Conservation (phyloP, 2,329 filamentous ascomycete species). For the Coniochaeta sp. region DNA sequence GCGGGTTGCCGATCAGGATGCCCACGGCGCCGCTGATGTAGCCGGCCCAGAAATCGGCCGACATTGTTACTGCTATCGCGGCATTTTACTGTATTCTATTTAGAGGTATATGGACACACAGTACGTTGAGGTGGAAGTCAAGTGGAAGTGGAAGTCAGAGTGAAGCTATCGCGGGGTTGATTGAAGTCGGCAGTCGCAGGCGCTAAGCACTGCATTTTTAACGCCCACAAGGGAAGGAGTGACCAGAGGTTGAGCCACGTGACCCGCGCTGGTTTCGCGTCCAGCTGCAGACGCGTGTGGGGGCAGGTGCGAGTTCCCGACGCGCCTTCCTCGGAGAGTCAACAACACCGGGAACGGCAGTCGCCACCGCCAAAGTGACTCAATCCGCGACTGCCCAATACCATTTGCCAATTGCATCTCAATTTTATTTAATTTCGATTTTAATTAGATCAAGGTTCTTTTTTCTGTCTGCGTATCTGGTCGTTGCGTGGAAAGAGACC, state of each 20-base stretch:
- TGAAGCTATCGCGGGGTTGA: not conserved
- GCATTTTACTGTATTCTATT: not conserved
- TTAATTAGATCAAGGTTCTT: too few species aligned
- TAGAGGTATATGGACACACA: not conserved
- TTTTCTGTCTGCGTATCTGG: not conserved
- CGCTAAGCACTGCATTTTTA: not conserved
- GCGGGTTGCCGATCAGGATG: slow-evolving; percentile 82
- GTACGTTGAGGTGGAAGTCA: not conserved
- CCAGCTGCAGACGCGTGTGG: not conserved
- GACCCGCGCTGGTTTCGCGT: not conserved
- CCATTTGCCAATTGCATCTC: not conserved
- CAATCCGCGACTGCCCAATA: too few species aligned
- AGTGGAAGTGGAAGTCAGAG: too few species aligned
- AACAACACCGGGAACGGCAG: not conserved
- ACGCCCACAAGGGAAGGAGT: not conserved
- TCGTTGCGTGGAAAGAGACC: not conserved
- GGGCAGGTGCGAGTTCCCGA: not conserved
- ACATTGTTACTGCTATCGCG: slow-evolving; percentile 43
- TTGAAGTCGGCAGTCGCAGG: too few species aligned
- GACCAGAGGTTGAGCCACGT: not conserved
- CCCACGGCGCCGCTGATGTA: slow-evolving; percentile 81
- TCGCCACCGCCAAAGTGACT: not conserved
- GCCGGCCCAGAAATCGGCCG: slow-evolving; percentile 88
- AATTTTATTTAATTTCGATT: too few species aligned
- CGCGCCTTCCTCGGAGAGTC: not conserved